Evolutionary conservation across 202 grass and related monocot species (phyloP).

Genomic region (Carex arenaria): DNA sequence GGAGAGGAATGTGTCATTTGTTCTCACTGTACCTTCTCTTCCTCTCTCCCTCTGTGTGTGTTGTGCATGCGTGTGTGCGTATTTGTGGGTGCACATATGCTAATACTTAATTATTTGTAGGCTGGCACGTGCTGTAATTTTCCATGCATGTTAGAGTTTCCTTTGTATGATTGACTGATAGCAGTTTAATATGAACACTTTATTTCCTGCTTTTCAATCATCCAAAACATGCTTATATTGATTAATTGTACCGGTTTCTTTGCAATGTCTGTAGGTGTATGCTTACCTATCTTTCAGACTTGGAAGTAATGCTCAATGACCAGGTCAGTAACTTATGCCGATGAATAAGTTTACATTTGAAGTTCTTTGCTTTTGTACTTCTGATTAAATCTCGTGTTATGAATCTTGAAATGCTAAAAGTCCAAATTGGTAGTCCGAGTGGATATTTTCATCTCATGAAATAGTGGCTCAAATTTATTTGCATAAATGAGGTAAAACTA

Average conservation of each 20-base stretch:
- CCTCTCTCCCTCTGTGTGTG: background rate
- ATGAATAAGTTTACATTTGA: slow-evolving; percentile 6
- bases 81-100: background rate
- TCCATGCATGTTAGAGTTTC: background rate
- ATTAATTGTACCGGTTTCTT: slow-evolving; percentile 13
- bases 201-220: background rate
- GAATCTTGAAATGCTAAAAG: background rate
- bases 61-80: background rate
- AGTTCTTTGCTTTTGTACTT: background rate
- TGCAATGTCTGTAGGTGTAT: slow-evolving; percentile 62
- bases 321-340: slow-evolving; percentile 42
- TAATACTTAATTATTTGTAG: background rate
- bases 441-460: background rate
- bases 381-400: background rate
- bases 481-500: background rate
- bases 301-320: slow-evolving; percentile 71
- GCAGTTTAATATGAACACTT: background rate
- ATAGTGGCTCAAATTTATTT: background rate
- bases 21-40: background rate
- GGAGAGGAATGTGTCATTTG: background rate
- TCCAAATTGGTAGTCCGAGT: background rate
- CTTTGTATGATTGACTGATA: background rate
- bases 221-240: background rate
- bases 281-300: slow-evolving; percentile 62
- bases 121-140: background rate